Conservation (phyloP, 345 rosid species). For the Syzygium grande region DNA sequence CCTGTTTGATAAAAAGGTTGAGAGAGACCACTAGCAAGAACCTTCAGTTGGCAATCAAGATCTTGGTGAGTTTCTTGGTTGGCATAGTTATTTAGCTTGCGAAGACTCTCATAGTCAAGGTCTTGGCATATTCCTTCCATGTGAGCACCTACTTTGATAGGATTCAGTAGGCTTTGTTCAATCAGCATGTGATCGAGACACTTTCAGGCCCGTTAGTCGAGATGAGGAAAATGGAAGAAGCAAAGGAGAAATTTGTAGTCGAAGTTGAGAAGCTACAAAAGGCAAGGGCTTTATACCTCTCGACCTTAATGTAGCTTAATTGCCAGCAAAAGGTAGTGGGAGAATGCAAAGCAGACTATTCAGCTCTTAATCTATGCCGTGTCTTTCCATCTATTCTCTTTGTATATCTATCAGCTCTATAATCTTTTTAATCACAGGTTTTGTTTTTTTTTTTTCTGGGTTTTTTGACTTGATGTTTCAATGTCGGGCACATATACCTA, state of each 20-base stretch:
- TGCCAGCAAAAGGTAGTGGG: background rate
- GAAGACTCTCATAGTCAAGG: conserved; percentile 57
- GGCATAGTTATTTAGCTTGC: conserved; percentile 46
- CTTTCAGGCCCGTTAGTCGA: conserved; percentile 57
- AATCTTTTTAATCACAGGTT: background rate
- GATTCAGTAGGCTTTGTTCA: conserved; percentile 61
- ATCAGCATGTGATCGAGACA: conserved; percentile 54
- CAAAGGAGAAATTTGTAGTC: conserved; percentile 23
- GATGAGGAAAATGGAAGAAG: conserved; percentile 38
- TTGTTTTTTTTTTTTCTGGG: background rate
- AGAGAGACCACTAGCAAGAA: conserved; percentile 14
- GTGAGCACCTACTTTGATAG: conserved; percentile 69
- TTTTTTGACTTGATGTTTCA: background rate
- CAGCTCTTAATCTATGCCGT: background rate
- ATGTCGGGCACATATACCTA: conserved; percentile 1
- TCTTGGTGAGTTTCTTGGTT: conserved; percentile 43
- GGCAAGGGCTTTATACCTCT: conserved; percentile 13
- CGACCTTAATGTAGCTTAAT: background rate
- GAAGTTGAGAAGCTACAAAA: conserved; percentile 38
- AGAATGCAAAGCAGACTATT: background rate
- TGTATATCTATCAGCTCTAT: background rate
- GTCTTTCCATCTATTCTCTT: background rate
- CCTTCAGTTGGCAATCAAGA: conserved; percentile 36
- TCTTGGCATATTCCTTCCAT: conserved; percentile 63
- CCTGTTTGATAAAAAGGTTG: conserved; percentile 45